Evolutionary conservation across 192 early-diverging fungal species (phyloP).

Genomic region (Lobosporangium transversale): DNA sequence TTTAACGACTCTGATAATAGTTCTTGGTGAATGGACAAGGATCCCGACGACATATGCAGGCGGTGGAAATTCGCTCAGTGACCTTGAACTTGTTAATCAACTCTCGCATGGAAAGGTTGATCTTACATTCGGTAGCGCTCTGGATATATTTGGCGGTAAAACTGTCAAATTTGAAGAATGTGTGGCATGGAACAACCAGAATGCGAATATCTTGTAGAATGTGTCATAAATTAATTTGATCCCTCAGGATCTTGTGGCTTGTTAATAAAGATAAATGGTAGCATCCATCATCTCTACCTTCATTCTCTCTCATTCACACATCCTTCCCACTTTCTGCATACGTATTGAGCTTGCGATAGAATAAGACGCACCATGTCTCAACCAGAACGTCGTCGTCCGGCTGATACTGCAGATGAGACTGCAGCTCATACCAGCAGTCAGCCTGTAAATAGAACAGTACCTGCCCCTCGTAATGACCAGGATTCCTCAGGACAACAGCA

Average conservation of each 20-base stretch:
- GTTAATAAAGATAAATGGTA: no score
- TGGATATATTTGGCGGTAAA: conserved; percentile 97
- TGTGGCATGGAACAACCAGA: conserved; percentile 76
- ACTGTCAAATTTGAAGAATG: conserved; percentile 85
- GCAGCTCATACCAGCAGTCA: background rate
- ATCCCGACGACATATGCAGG: conserved; percentile 97
- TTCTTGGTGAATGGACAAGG: conserved; percentile 82
- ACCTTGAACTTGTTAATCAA: conserved; percentile 81
- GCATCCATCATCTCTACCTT: no score
- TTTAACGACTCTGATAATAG: conserved; percentile 32
- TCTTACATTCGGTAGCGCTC: conserved; percentile 93
- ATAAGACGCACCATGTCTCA: conserved; percentile 13
- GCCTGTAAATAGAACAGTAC: background rate
- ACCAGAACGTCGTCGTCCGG: conserved; percentile 25
- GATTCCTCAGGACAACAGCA: conserved; percentile 19
- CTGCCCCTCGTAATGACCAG: conserved; percentile 8
- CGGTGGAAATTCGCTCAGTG: conserved; percentile 76
- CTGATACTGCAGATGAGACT: conserved; percentile 2
- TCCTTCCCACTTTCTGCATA: background rate
- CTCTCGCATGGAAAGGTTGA: conserved; percentile 88
- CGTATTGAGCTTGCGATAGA: background rate
- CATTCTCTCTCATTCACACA: background rate
- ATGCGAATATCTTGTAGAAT: no score
- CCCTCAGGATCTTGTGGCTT: no score
- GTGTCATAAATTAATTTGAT: no score